Evolutionary conservation across 192 early-diverging fungal species (phyloP).

Genomic region (Polychytrium aggregatum): DNA sequence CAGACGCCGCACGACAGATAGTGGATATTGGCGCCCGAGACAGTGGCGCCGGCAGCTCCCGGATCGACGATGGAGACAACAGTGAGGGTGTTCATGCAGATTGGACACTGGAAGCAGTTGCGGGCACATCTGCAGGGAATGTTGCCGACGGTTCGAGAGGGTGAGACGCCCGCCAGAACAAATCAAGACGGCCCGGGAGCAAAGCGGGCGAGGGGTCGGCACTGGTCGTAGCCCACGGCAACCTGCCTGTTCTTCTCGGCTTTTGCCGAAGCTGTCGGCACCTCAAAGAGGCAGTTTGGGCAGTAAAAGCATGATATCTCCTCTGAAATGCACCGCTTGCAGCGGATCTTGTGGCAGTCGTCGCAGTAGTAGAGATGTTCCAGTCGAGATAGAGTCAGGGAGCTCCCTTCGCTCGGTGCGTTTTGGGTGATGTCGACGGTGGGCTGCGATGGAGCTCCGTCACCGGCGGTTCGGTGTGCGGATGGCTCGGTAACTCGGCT

Average conservation of each 20-base stretch:
- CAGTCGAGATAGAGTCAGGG: slow-evolving; percentile 14
- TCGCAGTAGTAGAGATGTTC: slow-evolving; percentile 75
- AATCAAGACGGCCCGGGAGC: not conserved
- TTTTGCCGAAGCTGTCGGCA: slow-evolving; percentile 89
- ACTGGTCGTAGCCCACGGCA: not conserved
- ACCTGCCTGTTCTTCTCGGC: slow-evolving; percentile 76
- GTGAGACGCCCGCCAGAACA: not conserved
- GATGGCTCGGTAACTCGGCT: too few species aligned
- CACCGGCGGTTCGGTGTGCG: too few species aligned
- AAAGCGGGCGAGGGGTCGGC: not conserved
- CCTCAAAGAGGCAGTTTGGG: slow-evolving; percentile 94
- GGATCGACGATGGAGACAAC: slow-evolving; percentile 52
- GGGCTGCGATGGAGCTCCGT: too few species aligned
- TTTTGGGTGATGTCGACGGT: not conserved
- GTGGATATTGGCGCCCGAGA: slow-evolving; percentile 30
- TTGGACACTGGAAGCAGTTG: slow-evolving; percentile 90
- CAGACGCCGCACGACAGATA: slow-evolving; percentile 78
- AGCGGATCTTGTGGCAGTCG: slow-evolving; percentile 70
- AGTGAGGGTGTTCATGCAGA: slow-evolving; percentile 66
- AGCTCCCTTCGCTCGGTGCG: slow-evolving; percentile 4
- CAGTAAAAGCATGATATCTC: slow-evolving; percentile 88
- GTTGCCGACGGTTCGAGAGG: too few species aligned
- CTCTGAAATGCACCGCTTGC: slow-evolving; percentile 69
- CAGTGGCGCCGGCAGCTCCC: slow-evolving; percentile 13
- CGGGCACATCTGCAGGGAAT: slow-evolving; percentile 57